These are phyloP conservation scores for Syzygium oleosum DNA, from an alignment of 345 rosid genomes.

Conservation along the genomic window DNA sequence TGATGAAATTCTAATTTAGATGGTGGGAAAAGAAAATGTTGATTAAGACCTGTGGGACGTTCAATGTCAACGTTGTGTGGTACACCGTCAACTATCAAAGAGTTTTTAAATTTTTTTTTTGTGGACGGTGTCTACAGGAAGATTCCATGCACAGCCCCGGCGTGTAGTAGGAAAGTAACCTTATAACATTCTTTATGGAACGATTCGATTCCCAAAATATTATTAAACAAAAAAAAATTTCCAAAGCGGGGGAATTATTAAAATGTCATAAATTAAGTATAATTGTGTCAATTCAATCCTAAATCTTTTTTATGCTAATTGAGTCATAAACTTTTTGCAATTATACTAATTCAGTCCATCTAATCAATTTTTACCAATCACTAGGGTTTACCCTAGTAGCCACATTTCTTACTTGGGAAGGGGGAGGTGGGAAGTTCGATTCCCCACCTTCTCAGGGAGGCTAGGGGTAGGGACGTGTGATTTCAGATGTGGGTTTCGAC, in stretches of 20 bases:
- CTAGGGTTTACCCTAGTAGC: rapidly evolving
- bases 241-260: too few relatives aligned
- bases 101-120: neutral
- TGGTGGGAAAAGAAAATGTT: neutral
- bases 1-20: neutral
- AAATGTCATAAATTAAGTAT: rapidly evolving
- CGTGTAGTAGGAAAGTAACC: neutral
- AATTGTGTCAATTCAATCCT: neutral
- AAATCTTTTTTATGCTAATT: neutral
- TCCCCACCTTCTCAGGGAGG: too few relatives aligned
- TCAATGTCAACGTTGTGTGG: neutral
- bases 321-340: neutral
- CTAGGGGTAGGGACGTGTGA: too few relatives aligned
- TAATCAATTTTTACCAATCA: neutral
- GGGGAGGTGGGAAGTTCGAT: too few relatives aligned
- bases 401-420: too few relatives aligned
- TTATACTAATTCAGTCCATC: neutral
- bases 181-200: neutral
- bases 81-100: neutral
- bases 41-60: neutral
- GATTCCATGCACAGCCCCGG: neutral
- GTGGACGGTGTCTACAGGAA: neutral
- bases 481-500: too few relatives aligned
- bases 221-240: neutral
- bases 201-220: neutral